Conservation (phyloP, 2,329 filamentous ascomycete species). For the Meredithiella fracta region DNA sequence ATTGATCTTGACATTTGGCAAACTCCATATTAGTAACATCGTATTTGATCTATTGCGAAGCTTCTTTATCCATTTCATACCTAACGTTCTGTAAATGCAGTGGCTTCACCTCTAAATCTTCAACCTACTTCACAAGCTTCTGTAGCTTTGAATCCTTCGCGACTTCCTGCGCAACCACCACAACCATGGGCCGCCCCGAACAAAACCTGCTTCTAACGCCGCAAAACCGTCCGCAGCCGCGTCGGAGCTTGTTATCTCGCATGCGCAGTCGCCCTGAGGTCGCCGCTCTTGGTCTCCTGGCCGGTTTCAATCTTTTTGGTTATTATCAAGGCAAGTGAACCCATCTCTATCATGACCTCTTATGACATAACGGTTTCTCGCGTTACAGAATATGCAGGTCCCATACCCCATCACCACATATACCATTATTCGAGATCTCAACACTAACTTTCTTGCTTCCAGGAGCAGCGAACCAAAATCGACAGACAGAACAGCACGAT, state of each 20-base stretch:
- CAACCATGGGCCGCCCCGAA: conserved; percentile 9
- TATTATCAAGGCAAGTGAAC: conserved; percentile 6
- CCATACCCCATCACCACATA: background rate
- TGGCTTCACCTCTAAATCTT: background rate
- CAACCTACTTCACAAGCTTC: background rate
- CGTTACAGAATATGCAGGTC: conserved; percentile 1
- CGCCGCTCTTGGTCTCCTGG: conserved; percentile 3
- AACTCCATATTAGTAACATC: no score
- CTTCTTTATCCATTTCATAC: no score
- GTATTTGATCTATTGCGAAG: no score
- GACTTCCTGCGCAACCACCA: background rate
- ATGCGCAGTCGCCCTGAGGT: conserved; percentile 4
- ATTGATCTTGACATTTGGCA: no score
- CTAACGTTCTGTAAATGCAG: background rate
- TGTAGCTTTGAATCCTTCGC: conserved; percentile 26
- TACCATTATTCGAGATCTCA: background rate
- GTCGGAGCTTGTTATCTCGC: conserved; percentile 4
- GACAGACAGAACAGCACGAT: background rate
- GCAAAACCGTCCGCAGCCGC: conserved; percentile 1
- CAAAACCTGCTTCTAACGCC: background rate
- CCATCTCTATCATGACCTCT: background rate
- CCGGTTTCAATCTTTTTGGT: conserved; percentile 5
- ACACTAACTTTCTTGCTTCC: background rate
- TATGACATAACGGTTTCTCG: background rate
- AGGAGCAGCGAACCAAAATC: background rate